phyloP scores from a whole-genome alignment of 768 basidiomycete species.

The Peribolospora kevripleyi region DNA sequence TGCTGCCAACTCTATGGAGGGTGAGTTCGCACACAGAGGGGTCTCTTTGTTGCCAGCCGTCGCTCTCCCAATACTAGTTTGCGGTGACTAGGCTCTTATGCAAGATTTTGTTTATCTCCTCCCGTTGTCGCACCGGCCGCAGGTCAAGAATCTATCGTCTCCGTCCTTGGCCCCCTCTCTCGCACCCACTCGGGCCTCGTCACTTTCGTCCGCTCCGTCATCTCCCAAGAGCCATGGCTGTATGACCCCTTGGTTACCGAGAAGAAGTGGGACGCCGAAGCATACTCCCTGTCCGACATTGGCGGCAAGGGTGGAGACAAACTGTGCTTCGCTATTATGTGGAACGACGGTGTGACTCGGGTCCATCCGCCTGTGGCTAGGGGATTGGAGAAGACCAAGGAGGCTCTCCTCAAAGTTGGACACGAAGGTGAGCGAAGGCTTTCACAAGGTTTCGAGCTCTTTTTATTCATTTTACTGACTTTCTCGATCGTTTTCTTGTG shows the following conservation, averaged over 20 bases:
- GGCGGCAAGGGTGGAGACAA: conserved; percentile 25
- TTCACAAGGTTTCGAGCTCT: neutral
- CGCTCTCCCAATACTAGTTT: neutral
- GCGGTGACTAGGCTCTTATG: too few relatives aligned
- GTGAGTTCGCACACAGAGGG: neutral
- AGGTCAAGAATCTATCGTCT: conserved; percentile 40
- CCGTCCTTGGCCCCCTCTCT: conserved; percentile 51
- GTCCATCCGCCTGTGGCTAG: conserved; percentile 43
- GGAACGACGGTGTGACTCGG: conserved; percentile 34
- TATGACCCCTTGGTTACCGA: conserved; percentile 35
- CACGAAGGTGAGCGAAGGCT: conserved; percentile 30
- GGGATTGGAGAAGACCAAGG: conserved; percentile 33
- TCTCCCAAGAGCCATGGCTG: conserved; percentile 38
- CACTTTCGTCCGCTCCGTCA: conserved; percentile 38
- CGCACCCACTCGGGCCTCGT: conserved; percentile 37
- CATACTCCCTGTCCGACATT: conserved; percentile 36
- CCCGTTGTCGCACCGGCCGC: neutral
- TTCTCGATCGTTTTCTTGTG: neutral
- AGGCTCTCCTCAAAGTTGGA: conserved; percentile 35
- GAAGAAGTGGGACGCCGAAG: conserved; percentile 37
- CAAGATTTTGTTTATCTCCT: too few relatives aligned
- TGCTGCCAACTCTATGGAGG: conserved; percentile 38
- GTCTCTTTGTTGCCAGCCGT: neutral
- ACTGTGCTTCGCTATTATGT: conserved; percentile 34
- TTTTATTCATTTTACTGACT: too few relatives aligned